These are phyloP conservation scores for Schrenkiella parvula DNA, from an alignment of 345 rosid species.

Conservation along the genomic window DNA sequence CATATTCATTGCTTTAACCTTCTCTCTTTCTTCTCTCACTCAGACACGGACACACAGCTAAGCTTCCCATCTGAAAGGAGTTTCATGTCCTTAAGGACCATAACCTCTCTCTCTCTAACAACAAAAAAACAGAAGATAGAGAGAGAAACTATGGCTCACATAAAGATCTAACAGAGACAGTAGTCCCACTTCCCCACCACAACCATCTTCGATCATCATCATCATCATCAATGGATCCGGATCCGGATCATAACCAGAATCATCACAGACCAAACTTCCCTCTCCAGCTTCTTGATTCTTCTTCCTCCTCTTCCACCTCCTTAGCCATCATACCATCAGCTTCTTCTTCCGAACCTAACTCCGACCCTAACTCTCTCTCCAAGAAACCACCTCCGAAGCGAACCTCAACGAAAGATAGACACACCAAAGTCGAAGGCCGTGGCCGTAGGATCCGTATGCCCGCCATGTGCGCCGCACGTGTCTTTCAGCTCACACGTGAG, in stretches of 20 bases:
- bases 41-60: conserved; percentile 34
- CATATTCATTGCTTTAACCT: conserved; percentile 65
- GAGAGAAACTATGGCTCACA: conserved; percentile 33
- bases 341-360: conserved; percentile 29
- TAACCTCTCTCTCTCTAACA: conserved; percentile 25
- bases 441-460: conserved; percentile 99
- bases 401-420: conserved; percentile 75
- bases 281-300: conserved; percentile 63
- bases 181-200: conserved; percentile 60
- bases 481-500: conserved; percentile 85
- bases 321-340: conserved; percentile 30
- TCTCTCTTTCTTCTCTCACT: conserved; percentile 23
- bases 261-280: conserved; percentile 70
- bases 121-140: conserved; percentile 9
- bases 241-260: conserved; percentile 41
- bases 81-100: conserved; percentile 39
- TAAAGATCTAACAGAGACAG: conserved; percentile 33
- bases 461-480: conserved; percentile 86
- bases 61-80: conserved; percentile 52
- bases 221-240: conserved; percentile 63
- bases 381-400: conserved; percentile 77
- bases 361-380: conserved; percentile 16
- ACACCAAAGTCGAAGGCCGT: conserved; percentile 95
- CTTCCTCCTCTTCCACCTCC: conserved; percentile 39
- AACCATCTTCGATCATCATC: conserved; percentile 36